phyloP scores from a whole-genome alignment of 2,329 filamentous ascomycete genomes.

The Pseudocercospora vitis region DNA sequence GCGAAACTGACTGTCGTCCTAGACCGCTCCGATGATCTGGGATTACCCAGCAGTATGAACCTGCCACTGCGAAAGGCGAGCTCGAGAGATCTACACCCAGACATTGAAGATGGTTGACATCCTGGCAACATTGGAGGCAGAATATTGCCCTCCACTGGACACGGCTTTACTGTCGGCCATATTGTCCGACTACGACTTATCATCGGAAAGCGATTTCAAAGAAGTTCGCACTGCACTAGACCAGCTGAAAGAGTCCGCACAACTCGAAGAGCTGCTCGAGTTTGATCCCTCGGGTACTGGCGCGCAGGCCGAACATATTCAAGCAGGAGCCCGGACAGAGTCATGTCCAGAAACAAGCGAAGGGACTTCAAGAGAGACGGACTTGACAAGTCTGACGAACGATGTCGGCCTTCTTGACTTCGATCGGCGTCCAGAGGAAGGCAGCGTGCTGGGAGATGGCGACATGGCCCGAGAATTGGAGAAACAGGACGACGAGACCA shows the following conservation, averaged over 20 bases:
- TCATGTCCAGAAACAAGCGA: slow-evolving; percentile 40
- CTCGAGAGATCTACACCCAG: neutral
- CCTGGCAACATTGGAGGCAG: slow-evolving; percentile 52
- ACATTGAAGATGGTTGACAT: slow-evolving; percentile 33
- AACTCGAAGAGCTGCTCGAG: slow-evolving; percentile 62
- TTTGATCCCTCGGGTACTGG: slow-evolving; percentile 78
- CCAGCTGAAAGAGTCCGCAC: slow-evolving; percentile 63
- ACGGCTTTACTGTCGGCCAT: slow-evolving; percentile 76
- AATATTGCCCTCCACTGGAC: slow-evolving; percentile 74
- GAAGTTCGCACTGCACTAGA: slow-evolving; percentile 62
- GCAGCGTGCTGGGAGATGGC: slow-evolving; percentile 22
- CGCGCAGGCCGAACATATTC: slow-evolving; percentile 38
- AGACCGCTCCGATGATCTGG: neutral
- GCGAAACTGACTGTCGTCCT: no score
- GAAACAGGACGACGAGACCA: slow-evolving; percentile 58
- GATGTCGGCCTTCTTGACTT: slow-evolving; percentile 43
- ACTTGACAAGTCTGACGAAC: slow-evolving; percentile 52
- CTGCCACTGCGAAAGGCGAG: neutral
- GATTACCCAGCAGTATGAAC: neutral
- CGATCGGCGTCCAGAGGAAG: slow-evolving; percentile 22
- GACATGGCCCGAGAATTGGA: slow-evolving; percentile 37
- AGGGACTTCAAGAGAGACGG: slow-evolving; percentile 50
- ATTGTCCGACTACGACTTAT: slow-evolving; percentile 69
- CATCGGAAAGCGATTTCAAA: slow-evolving; percentile 52
- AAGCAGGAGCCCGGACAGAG: slow-evolving; percentile 29